phyloP scores from a whole-genome alignment of 176 grass and related monocot species.

The Avena atlantica region DNA sequence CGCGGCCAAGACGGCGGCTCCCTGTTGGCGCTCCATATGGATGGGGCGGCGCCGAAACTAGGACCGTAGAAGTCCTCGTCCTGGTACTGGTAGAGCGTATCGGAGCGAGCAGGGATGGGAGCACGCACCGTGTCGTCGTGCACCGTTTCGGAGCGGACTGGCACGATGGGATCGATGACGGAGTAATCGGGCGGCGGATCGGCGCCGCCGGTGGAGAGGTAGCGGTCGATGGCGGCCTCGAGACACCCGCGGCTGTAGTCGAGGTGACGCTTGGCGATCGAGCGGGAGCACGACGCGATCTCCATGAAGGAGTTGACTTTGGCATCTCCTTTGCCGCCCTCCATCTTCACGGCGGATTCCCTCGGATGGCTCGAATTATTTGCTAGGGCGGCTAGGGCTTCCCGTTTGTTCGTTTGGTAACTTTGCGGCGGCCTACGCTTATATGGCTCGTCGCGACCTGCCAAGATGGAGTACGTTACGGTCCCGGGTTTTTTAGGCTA shows the following conservation, averaged over 20 bases:
- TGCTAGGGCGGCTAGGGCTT: background rate
- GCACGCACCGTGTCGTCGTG: conserved; percentile 14
- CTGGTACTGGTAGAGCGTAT: conserved; percentile 33
- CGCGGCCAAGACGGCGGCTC: background rate
- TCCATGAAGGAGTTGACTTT: conserved; percentile 38
- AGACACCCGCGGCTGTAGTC: conserved; percentile 54
- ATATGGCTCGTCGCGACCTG: background rate
- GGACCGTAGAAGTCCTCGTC: conserved; percentile 35
- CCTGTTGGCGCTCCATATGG: background rate
- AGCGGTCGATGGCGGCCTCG: conserved; percentile 55
- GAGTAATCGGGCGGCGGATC: background rate
- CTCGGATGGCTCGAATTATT: background rate
- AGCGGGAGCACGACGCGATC: conserved; percentile 69
- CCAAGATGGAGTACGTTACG: background rate
- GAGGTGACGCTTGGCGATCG: conserved; percentile 44
- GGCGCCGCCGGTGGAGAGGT: conserved; percentile 28
- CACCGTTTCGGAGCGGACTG: background rate
- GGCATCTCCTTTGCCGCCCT: background rate
- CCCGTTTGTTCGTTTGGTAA: background rate
- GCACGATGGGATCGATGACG: background rate
- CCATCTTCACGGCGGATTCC: conserved; percentile 16
- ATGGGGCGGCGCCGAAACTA: conserved; percentile 21
- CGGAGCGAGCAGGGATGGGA: conserved; percentile 39
- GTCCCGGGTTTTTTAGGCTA: background rate
- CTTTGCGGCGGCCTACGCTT: background rate